phyloP scores from a whole-genome alignment of 2,329 filamentous ascomycete species.

The Epichloe scottii region DNA sequence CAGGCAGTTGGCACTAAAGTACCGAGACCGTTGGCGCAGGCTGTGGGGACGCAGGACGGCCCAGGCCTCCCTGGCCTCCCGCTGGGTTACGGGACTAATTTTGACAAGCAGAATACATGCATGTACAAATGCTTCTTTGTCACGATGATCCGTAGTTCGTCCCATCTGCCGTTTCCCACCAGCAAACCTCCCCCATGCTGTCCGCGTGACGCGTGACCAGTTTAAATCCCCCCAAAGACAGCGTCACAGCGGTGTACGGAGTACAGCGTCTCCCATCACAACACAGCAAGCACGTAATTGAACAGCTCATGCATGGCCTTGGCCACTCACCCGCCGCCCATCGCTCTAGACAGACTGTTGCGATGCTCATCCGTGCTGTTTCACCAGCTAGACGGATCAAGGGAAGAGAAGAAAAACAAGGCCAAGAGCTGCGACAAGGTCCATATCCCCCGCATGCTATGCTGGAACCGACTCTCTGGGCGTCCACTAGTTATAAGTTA shows the following conservation, averaged over 20 bases:
- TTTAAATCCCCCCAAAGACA: not conserved
- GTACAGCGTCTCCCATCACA: not conserved
- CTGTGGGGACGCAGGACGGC: not conserved
- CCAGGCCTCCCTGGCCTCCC: not conserved
- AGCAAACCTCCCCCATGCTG: no score
- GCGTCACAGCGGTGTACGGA: not conserved
- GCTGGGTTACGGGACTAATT: not conserved
- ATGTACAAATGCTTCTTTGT: no score
- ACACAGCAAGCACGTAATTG: conserved; percentile 3
- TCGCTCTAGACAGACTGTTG: not conserved
- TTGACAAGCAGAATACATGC: no score
- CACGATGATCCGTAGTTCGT: no score
- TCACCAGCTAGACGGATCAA: not conserved
- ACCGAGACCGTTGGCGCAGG: not conserved
- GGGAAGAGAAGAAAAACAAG: not conserved
- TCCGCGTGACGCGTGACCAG: no score
- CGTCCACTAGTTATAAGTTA: no score
- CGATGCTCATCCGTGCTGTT: not conserved
- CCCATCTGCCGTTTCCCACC: no score
- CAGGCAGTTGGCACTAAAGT: not conserved
- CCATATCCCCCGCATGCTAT: no score
- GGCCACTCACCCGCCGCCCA: no score
- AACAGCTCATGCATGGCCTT: not conserved
- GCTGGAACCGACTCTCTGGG: no score
- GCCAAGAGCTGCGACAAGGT: no score